Conservation (phyloP, 129 eudicot species). For the Cynara cardunculus region DNA sequence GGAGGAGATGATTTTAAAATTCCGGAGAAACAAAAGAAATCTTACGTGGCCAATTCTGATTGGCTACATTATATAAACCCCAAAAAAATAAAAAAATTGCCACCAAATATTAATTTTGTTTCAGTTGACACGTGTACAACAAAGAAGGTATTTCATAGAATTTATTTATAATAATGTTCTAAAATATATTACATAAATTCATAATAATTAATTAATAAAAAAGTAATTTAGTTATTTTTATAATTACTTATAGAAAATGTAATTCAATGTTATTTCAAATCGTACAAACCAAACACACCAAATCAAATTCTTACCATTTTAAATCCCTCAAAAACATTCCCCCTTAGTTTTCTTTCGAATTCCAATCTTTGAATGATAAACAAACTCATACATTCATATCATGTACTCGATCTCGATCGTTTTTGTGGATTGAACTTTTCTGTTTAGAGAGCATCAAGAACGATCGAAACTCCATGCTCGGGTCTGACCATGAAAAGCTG, state of each 20-base stretch:
- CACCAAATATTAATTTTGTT: not conserved
- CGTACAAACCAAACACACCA: not conserved
- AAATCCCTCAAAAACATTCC: no score
- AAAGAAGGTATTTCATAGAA: no score
- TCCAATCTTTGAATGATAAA: not conserved
- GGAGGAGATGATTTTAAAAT: not conserved
- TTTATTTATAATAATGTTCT: no score
- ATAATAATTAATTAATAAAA: no score
- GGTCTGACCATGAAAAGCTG: constrained; percentile 58
- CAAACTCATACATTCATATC: not conserved
- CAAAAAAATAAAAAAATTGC: no score
- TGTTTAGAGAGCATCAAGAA: constrained; percentile 28
- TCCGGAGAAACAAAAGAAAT: not conserved
- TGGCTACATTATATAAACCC: not conserved
- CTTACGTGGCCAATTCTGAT: constrained; percentile 11
- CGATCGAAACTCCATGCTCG: constrained; percentile 51
- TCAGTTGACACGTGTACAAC: no score
- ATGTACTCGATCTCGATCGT: not conserved
- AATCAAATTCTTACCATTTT: no score
- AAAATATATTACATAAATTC: no score
- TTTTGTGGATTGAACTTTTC: not conserved
- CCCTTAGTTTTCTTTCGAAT: not conserved
- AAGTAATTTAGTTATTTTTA: no score
- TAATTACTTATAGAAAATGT: no score
- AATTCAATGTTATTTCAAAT: not conserved